These are phyloP conservation scores for Metarhizium humberi DNA, from an alignment of 2,329 filamentous ascomycete species.

Conservation along the genomic window DNA sequence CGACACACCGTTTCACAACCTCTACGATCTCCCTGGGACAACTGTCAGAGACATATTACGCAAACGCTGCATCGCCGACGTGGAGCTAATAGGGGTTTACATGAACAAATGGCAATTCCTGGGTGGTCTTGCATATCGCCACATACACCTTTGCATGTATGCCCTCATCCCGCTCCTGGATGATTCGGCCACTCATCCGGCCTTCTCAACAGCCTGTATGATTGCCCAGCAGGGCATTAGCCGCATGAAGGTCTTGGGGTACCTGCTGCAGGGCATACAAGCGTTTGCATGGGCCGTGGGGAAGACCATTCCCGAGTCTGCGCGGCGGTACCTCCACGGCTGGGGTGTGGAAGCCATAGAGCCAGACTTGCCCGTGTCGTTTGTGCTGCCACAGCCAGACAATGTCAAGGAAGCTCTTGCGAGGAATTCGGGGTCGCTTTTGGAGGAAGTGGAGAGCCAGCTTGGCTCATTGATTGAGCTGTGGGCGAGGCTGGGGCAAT, in stretches of 20 bases:
- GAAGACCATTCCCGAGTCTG: neutral
- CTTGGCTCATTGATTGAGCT: neutral
- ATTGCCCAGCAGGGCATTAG: neutral
- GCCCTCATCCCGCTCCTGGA: neutral
- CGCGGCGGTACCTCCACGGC: neutral
- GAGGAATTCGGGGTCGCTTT: too few relatives aligned
- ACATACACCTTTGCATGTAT: neutral
- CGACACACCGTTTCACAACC: neutral
- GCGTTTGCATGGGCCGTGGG: neutral
- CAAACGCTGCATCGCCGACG: neutral
- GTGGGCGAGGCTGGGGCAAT: neutral
- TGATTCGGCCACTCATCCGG: neutral
- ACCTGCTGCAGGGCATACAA: neutral
- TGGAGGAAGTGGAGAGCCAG: neutral
- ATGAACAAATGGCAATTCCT: neutral
- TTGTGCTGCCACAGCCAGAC: neutral
- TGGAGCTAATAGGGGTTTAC: neutral
- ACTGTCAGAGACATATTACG: neutral
- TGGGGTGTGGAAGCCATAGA: neutral
- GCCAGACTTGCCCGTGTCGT: neutral
- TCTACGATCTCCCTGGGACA: neutral
- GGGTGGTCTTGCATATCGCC: neutral
- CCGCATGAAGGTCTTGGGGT: neutral
- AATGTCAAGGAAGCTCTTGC: neutral
- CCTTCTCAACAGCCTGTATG: neutral